These are phyloP conservation scores for Lipomyces yamadae DNA, from an alignment of 805 yeast species.

Conservation along the genomic window DNA sequence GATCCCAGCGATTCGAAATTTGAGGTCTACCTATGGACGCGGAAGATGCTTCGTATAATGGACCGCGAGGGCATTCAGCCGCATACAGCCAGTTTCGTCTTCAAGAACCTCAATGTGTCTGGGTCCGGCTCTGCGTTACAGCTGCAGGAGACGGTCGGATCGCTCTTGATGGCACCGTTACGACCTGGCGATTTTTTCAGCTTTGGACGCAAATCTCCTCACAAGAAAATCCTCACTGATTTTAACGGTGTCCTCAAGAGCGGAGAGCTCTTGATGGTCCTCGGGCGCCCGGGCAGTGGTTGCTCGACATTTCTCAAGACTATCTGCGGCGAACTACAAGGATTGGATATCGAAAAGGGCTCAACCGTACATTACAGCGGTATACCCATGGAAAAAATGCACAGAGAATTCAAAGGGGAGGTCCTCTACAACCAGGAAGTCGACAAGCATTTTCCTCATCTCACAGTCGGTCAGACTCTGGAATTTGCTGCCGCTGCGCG, in stretches of 20 bases:
- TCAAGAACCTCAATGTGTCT: conserved; percentile 5
- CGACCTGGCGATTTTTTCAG: not conserved
- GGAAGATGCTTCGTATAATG: conserved; percentile 2
- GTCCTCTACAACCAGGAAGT: conserved; percentile 46
- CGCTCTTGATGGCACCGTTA: conserved; percentile 8
- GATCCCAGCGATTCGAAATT: conserved; percentile 3
- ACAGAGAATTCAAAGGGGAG: conserved; percentile 58
- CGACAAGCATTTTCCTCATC: conserved; percentile 69
- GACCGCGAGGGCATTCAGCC: conserved; percentile 2
- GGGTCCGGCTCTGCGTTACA: conserved; percentile 3
- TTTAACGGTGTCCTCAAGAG: conserved; percentile 60
- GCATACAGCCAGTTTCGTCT: not conserved
- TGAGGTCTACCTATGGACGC: conserved; percentile 2
- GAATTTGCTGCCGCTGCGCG: conserved; percentile 64
- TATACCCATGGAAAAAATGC: conserved; percentile 60
- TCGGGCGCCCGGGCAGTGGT: conserved; percentile 81
- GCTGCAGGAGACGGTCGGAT: conserved; percentile 6
- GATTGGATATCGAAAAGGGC: conserved; percentile 55
- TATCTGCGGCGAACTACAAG: conserved; percentile 3
- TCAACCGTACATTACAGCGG: conserved; percentile 65
- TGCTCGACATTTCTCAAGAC: conserved; percentile 59
- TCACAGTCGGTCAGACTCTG: conserved; percentile 69
- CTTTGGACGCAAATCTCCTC: conserved; percentile 36
- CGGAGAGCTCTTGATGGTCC: conserved; percentile 71
- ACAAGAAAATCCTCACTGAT: conserved; percentile 45